These are phyloP conservation scores for Cryptosporidium parvum DNA, from an alignment of 169 alveolate species.

Conservation along the genomic window DNA sequence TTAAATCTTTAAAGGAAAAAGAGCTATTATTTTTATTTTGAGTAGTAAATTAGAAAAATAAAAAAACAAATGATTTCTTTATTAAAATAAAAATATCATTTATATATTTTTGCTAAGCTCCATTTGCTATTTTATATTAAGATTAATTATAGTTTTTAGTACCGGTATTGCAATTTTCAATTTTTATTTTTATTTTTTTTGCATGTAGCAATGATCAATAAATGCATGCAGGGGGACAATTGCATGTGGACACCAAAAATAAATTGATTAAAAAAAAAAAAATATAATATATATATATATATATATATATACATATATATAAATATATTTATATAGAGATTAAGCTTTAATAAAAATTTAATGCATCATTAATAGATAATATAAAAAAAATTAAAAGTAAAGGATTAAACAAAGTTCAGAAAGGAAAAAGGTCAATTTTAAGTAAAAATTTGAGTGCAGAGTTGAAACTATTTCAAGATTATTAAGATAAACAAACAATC, in stretches of 20 bases:
- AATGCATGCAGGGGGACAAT: slow-evolving; percentile 9
- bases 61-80: no score
- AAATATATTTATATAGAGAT: not conserved
- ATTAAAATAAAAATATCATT: no score
- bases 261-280: not conserved
- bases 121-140: not conserved
- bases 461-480: no score
- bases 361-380: no score
- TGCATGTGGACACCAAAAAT: slow-evolving; percentile 16
- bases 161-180: not conserved
- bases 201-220: slow-evolving; percentile 18
- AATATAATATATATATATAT: not conserved
- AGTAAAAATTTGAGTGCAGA: not conserved
- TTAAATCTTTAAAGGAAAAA: no score
- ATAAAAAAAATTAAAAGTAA: not conserved
- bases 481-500: no score
- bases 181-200: not conserved
- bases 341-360: not conserved
- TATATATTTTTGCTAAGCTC: no score
- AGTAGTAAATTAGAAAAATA: no score
- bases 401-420: no score
- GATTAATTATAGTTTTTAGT: not conserved
- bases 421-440: not conserved
- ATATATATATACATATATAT: no score
- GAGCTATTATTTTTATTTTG: no score